Evolutionary conservation across 257 asterid genomes (phyloP).

Genomic region (Catharanthus roseus): DNA sequence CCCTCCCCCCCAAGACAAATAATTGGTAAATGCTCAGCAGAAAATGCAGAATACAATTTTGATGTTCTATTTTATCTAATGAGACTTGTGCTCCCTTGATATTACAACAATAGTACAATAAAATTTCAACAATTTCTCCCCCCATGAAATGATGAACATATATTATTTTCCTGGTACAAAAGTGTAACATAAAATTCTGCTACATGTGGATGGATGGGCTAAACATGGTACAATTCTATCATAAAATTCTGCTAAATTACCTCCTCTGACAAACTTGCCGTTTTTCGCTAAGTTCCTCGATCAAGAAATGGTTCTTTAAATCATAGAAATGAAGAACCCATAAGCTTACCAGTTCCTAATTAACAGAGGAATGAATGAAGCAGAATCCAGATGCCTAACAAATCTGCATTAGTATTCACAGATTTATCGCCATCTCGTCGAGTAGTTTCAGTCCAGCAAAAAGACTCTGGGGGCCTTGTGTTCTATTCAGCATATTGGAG

Average conservation of each 20-base stretch:
- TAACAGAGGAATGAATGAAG: constrained; percentile 1
- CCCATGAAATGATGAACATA: background rate
- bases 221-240: no score
- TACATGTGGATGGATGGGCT: constrained; percentile 4
- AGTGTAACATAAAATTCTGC: no score
- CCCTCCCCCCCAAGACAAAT: no score
- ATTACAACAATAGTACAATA: background rate
- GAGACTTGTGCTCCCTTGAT: background rate
- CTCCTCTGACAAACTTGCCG: background rate
- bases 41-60: constrained; percentile 3
- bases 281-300: background rate
- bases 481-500: background rate
- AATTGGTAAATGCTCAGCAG: no score
- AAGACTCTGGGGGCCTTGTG: background rate
- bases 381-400: constrained; percentile 1
- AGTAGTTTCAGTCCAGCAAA: constrained; percentile 9
- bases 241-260: background rate
- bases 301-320: background rate
- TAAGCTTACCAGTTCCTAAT: background rate
- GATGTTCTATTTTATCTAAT: background rate
- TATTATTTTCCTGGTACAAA: background rate
- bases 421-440: background rate
- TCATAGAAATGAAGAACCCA: background rate
- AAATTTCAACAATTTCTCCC: background rate
- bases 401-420: constrained; percentile 1